A percentile compares a stretch with the other conserved stretches of the same genome.
Evolutionary conservation across 495 filamentous ascomycete genomes (phyloP).

Genomic region (Chaetomium cochliodes): DNA sequence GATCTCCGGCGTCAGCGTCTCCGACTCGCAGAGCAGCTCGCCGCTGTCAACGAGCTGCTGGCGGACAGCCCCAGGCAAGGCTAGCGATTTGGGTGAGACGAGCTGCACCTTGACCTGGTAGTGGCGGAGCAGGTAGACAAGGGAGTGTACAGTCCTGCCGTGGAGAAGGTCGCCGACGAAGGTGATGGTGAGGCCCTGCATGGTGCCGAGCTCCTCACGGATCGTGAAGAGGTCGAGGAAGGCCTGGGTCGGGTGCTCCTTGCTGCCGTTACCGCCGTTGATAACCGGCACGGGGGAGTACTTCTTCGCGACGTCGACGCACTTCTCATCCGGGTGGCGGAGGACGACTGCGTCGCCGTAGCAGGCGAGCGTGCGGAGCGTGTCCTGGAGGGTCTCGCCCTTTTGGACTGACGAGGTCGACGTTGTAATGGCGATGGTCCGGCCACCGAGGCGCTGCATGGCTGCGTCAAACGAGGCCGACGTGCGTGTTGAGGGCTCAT

Average conservation of each 20-base stretch:
- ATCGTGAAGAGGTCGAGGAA: conserved; percentile 99
- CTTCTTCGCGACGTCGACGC: conserved; percentile 75
- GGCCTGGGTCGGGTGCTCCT: conserved; percentile 95
- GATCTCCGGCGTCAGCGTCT: conserved; percentile 79
- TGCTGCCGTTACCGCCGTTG: conserved; percentile 92
- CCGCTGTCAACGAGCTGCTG: conserved; percentile 67
- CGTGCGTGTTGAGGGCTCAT: conserved; percentile 93
- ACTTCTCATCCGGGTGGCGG: conserved; percentile 80
- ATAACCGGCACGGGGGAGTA: conserved; percentile 88
- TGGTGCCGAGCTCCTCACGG: conserved; percentile 92
- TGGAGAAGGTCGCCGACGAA: conserved; percentile 91
- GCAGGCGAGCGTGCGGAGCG: conserved; percentile 85
- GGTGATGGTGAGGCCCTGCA: conserved; percentile 90
- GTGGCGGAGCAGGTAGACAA: conserved; percentile 87
- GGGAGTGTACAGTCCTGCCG: conserved; percentile 89
- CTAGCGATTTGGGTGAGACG: conserved; percentile 75
- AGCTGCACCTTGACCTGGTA: conserved; percentile 94
- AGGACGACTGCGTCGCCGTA: conserved; percentile 94
- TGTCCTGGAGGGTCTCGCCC: conserved; percentile 91
- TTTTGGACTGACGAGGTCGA: conserved; percentile 83
- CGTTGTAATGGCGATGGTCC: conserved; percentile 73
- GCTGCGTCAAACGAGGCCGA: conserved; percentile 96
- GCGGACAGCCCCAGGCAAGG: conserved; percentile 71
- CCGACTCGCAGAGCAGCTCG: conserved; percentile 70
- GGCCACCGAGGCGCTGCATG: conserved; percentile 94